Conservation (phyloP, 2,329 filamentous ascomycete genomes). For the Diplodia scrobiculata region DNA sequence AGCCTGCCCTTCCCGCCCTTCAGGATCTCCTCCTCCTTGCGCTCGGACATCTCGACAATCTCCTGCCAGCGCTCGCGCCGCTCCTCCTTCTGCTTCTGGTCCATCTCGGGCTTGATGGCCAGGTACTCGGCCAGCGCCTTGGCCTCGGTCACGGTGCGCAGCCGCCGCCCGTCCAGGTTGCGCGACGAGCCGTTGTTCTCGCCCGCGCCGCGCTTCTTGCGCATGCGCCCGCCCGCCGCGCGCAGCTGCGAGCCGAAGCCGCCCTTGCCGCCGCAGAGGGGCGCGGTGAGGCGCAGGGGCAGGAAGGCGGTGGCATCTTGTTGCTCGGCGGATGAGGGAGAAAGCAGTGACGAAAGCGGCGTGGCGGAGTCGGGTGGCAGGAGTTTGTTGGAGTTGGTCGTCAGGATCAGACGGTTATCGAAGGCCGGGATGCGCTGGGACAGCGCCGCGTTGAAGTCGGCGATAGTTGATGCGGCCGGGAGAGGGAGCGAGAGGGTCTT, state of each 20-base stretch:
- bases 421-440: conserved; percentile 61
- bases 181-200: conserved; percentile 88
- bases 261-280: conserved; percentile 89
- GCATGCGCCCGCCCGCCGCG: conserved; percentile 95
- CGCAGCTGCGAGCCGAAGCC: conserved; percentile 97
- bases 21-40: conserved; percentile 78
- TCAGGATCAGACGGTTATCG: conserved; percentile 69
- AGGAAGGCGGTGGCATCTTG: conserved; percentile 69
- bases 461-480: conserved; percentile 63
- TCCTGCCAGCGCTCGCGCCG: conserved; percentile 82
- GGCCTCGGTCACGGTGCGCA: conserved; percentile 91
- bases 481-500: conserved; percentile 80
- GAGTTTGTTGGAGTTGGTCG: conserved; percentile 76
- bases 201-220: conserved; percentile 79
- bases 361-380: conserved; percentile 58
- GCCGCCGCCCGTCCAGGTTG: conserved; percentile 84
- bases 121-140: conserved; percentile 94
- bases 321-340: conserved; percentile 36
- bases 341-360: conserved; percentile 65
- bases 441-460: conserved; percentile 67
- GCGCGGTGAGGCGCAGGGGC: conserved; percentile 75
- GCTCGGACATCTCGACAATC: conserved; percentile 81
- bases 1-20: conserved; percentile 67
- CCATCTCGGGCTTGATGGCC: conserved; percentile 96
- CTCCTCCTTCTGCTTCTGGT: conserved; percentile 86